phyloP scores from a whole-genome alignment of 495 filamentous ascomycete species.

The Talaromyces borbonicus region DNA sequence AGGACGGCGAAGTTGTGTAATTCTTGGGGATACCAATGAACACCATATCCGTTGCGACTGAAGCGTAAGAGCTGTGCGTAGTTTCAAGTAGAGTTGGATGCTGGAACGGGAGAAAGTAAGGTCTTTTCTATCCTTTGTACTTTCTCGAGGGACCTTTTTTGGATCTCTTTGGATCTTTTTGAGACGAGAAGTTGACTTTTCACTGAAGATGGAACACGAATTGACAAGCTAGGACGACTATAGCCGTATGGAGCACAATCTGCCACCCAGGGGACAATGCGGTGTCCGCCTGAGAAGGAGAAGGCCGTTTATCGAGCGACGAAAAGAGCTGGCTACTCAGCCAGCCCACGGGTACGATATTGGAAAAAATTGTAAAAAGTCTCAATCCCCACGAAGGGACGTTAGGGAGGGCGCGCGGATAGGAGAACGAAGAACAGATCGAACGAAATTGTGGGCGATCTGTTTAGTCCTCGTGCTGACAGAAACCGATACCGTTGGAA shows the following conservation, averaged over 20 bases:
- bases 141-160: background rate
- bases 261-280: slow-evolving; percentile 82
- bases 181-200: slow-evolving; percentile 12
- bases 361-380: slow-evolving; percentile 16
- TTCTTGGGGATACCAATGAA: slow-evolving; percentile 66
- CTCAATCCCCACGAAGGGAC: slow-evolving; percentile 29
- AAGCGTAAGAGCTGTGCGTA: slow-evolving; percentile 9
- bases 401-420: slow-evolving; percentile 85
- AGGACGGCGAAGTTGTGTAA: slow-evolving; percentile 72
- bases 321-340: slow-evolving; percentile 50
- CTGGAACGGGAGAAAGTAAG: slow-evolving; percentile 12
- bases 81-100: slow-evolving; percentile 9
- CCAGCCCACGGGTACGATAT: slow-evolving; percentile 41
- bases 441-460: slow-evolving; percentile 80
- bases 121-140: background rate
- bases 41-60: slow-evolving; percentile 59
- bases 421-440: slow-evolving; percentile 72
- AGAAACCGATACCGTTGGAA: slow-evolving; percentile 80
- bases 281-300: slow-evolving; percentile 81
- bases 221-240: slow-evolving; percentile 4
- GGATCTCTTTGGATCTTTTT: background rate
- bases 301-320: slow-evolving; percentile 61
- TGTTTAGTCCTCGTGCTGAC: slow-evolving; percentile 54
- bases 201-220: slow-evolving; percentile 18
- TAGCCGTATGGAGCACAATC: slow-evolving; percentile 50